phyloP scores from a whole-genome alignment of 495 filamentous ascomycete genomes.

The Neurospora sp. region DNA sequence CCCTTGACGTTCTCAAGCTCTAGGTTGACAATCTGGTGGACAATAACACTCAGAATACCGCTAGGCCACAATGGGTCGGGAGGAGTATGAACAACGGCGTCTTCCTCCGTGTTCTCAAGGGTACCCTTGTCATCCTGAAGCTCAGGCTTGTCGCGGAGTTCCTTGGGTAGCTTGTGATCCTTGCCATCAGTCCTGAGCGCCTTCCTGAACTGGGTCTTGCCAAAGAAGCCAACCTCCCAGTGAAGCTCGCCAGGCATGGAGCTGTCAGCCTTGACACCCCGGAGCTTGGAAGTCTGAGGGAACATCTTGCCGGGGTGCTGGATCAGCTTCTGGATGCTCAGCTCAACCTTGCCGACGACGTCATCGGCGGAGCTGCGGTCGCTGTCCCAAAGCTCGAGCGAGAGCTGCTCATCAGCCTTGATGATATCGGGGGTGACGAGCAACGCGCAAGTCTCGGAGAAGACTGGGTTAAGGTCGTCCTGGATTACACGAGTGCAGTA shows the following conservation, averaged over 20 bases:
- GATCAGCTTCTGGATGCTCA: slow-evolving; percentile 89
- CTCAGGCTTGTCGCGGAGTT: slow-evolving; percentile 59
- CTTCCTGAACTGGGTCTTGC: slow-evolving; percentile 73
- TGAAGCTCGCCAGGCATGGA: slow-evolving; percentile 88
- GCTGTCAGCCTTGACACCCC: slow-evolving; percentile 69
- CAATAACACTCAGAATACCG: slow-evolving; percentile 69
- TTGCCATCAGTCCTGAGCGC: slow-evolving; percentile 80
- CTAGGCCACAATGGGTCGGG: slow-evolving; percentile 91
- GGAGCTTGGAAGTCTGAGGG: slow-evolving; percentile 74
- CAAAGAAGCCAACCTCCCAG: slow-evolving; percentile 94
- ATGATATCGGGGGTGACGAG: slow-evolving; percentile 79
- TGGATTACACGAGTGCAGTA: slow-evolving; percentile 94
- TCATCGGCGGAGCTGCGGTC: slow-evolving; percentile 84
- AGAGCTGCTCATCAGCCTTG: slow-evolving; percentile 85
- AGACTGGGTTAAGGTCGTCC: slow-evolving; percentile 88
- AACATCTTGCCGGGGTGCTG: slow-evolving; percentile 89
- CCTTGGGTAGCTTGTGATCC: slow-evolving; percentile 60
- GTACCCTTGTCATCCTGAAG: slow-evolving; percentile 83
- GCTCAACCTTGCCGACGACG: slow-evolving; percentile 85
- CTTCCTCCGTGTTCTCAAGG: slow-evolving; percentile 64
- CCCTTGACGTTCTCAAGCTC: slow-evolving; percentile 76
- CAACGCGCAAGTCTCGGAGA: slow-evolving; percentile 81
- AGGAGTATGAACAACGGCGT: slow-evolving; percentile 79
- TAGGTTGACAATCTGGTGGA: slow-evolving; percentile 92
- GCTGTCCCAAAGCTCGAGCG: slow-evolving; percentile 91